phyloP scores from a whole-genome alignment of 164 flowering plant genomes.

The Pachysandra terminalis region DNA sequence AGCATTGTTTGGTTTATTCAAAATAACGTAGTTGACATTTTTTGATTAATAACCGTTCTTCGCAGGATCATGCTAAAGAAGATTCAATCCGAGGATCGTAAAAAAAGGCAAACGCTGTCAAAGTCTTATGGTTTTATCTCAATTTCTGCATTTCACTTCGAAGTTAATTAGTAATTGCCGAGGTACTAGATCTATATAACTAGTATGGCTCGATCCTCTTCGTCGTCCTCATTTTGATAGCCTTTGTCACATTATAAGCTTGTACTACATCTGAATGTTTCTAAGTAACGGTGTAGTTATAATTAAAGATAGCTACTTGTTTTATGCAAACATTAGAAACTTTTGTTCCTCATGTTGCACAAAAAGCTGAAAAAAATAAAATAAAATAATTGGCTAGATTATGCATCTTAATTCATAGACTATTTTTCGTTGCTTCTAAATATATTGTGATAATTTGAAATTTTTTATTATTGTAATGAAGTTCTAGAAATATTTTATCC shows the following conservation, averaged over 20 bases:
- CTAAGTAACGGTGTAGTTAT: not conserved
- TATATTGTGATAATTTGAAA: too few relatives aligned
- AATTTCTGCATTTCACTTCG: conserved; percentile 5
- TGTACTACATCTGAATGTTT: not conserved
- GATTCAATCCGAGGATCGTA: not conserved
- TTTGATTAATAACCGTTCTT: not conserved
- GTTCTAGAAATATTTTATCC: too few relatives aligned
- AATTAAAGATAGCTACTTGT: not conserved
- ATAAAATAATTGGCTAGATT: too few relatives aligned
- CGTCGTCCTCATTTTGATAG: conserved; percentile 2
- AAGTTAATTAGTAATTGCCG: not conserved
- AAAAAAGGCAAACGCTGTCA: conserved; percentile 1
- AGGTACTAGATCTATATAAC: not conserved
- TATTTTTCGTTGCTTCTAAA: too few relatives aligned
- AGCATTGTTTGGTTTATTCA: not conserved
- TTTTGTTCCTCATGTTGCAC: not conserved
- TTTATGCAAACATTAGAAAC: not conserved
- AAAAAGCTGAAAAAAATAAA: too few relatives aligned
- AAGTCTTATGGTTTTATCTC: conserved; percentile 9
- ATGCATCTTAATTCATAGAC: too few relatives aligned
- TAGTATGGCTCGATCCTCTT: conserved; percentile 5
- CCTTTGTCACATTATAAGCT: conserved; percentile 6
- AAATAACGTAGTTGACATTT: too few relatives aligned
- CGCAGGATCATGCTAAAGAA: conserved; percentile 1
- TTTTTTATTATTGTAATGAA: too few relatives aligned